These are phyloP conservation scores for Termitomyces sp. DNA, from an alignment of 768 basidiomycete species.

Conservation along the genomic window DNA sequence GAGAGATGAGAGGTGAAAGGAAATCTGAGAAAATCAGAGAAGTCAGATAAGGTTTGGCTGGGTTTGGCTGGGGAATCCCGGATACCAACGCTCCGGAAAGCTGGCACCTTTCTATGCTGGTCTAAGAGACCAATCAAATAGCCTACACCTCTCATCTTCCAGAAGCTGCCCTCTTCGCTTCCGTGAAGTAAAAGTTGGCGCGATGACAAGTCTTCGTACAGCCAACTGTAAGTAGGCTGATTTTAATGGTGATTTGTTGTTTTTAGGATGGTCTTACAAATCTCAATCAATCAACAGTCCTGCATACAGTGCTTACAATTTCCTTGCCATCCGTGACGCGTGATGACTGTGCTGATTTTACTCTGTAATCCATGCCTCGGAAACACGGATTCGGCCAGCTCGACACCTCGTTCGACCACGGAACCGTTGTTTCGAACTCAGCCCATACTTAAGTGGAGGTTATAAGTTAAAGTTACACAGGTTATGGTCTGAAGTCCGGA, in stretches of 20 bases:
- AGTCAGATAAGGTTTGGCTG: constrained; percentile 35
- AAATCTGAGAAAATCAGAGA: constrained; percentile 24
- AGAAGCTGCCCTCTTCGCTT: not conserved
- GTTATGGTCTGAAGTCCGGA: not conserved
- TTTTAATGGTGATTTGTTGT: not conserved
- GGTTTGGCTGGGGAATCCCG: constrained; percentile 29
- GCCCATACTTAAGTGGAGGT: not conserved
- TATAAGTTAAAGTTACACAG: not conserved
- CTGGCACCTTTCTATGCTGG: not conserved
- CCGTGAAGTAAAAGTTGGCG: not conserved
- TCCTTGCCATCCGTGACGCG: not conserved
- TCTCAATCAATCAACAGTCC: not conserved
- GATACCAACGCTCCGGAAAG: constrained; percentile 12
- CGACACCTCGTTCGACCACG: not conserved
- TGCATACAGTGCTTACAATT: not conserved
- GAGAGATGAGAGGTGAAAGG: constrained; percentile 17
- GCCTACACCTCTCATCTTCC: not conserved
- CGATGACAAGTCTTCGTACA: not conserved
- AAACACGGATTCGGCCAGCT: not conserved
- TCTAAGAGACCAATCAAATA: not conserved
- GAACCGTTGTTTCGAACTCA: not conserved
- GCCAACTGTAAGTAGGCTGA: not conserved
- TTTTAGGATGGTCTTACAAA: not conserved
- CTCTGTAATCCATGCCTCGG: not conserved
- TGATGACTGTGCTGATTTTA: not conserved